Percentiles rank a stretch among this genome's conserved stretches.
phyloP scores from a whole-genome alignment of 148 eudicot species.

The Diospyros kaki region DNA sequence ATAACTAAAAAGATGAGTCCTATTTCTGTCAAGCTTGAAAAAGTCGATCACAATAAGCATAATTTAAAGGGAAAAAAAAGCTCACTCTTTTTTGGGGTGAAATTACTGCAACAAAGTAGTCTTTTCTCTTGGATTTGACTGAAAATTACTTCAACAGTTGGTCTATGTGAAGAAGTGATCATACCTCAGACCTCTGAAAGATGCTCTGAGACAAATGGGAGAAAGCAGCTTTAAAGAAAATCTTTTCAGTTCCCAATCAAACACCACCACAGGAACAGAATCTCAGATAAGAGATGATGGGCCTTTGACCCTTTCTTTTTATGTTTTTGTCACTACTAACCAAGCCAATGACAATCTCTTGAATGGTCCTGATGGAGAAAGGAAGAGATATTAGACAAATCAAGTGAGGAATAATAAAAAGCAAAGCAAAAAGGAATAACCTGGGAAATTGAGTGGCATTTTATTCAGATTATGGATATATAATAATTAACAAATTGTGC shows the following conservation, averaged over 20 bases:
- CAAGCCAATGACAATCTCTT: slow-evolving; percentile 18
- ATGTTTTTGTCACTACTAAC: slow-evolving; percentile 12
- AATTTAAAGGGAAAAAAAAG: too few relatives aligned
- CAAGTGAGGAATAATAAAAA: slow-evolving; percentile 16
- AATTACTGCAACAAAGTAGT: slow-evolving; percentile 21
- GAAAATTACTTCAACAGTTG: slow-evolving; percentile 13
- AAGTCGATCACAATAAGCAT: too few relatives aligned
- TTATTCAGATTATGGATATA: too few relatives aligned
- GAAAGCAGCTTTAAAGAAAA: slow-evolving; percentile 43
- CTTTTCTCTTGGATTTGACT: slow-evolving; percentile 12
- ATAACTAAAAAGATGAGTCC: slow-evolving; percentile 2
- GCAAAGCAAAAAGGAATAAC: not conserved
- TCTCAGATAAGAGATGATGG: slow-evolving; percentile 47
- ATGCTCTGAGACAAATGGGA: slow-evolving; percentile 45
- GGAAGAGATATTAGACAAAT: slow-evolving; percentile 14
- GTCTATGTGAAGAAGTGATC: slow-evolving; percentile 16
- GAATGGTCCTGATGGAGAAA: slow-evolving; percentile 19
- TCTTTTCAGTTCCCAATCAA: slow-evolving; percentile 52
- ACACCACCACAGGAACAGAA: slow-evolving; percentile 55
- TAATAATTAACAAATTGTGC: too few relatives aligned
- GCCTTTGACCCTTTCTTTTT: slow-evolving; percentile 24
- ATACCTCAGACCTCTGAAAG: slow-evolving; percentile 28
- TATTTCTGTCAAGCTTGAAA: not conserved
- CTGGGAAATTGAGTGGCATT: too few relatives aligned
- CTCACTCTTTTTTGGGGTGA: too few relatives aligned